Evolutionary conservation across 192 early-diverging fungal species (phyloP).

Genomic region (Phlyctochytrium planicorne): DNA sequence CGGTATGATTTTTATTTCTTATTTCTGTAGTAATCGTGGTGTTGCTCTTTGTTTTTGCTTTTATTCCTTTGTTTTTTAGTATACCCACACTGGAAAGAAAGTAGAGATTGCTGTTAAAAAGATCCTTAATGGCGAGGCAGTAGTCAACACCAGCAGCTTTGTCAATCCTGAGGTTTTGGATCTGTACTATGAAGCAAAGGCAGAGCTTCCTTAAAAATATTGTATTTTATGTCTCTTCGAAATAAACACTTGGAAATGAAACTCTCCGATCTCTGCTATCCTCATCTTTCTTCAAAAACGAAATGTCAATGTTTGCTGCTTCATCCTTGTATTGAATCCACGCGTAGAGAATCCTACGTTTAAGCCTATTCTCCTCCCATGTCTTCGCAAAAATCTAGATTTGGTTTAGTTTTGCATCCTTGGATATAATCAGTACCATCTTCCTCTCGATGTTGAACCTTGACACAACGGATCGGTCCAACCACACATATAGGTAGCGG

Average conservation of each 20-base stretch:
- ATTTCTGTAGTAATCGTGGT: neutral
- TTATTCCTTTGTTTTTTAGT: slow-evolving; percentile 37
- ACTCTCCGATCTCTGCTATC: too few relatives aligned
- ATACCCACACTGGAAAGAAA: slow-evolving; percentile 96
- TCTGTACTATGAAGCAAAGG: slow-evolving; percentile 49
- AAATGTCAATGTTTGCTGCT: too few relatives aligned
- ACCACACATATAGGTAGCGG: too few relatives aligned
- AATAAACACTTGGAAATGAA: too few relatives aligned
- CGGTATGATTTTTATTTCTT: slow-evolving; percentile 54
- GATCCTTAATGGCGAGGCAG: slow-evolving; percentile 76
- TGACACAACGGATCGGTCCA: too few relatives aligned
- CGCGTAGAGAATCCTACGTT: neutral
- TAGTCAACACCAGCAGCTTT: slow-evolving; percentile 76
- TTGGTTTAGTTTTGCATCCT: too few relatives aligned
- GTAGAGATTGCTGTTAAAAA: slow-evolving; percentile 95
- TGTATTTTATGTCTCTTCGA: too few relatives aligned
- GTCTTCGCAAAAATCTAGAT: neutral
- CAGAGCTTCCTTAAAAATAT: neutral
- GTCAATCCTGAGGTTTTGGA: slow-evolving; percentile 87
- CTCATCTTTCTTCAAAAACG: too few relatives aligned
- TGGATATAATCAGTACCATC: too few relatives aligned
- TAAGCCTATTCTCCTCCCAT: neutral
- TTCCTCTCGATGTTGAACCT: too few relatives aligned
- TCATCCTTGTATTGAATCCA: too few relatives aligned
- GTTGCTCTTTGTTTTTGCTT: too few relatives aligned